A percentile compares a stretch with the other conserved stretches of the same genome.
Evolutionary conservation across 805 yeast genomes (phyloP).

Genomic region (Limtongozyma cylindracea): DNA sequence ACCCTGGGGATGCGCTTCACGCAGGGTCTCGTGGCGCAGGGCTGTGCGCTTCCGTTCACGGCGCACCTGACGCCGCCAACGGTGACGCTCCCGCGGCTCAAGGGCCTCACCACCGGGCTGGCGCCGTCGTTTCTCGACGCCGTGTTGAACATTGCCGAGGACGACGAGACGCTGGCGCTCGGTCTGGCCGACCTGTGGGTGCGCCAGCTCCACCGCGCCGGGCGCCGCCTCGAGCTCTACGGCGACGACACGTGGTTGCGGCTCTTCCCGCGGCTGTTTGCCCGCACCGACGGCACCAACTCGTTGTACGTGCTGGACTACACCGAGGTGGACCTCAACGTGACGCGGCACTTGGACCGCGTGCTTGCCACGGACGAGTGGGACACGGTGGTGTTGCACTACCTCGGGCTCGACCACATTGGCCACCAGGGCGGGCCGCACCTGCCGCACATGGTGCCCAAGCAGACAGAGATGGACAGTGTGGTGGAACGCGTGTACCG

Average conservation of each 20-base stretch:
- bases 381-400: constrained; percentile 79
- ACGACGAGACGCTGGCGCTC: constrained; percentile 48
- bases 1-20: constrained; percentile 37
- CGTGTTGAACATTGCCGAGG: constrained; percentile 79
- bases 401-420: constrained; percentile 86
- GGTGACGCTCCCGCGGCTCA: constrained; percentile 80
- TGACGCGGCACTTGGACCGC: constrained; percentile 56
- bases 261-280: constrained; percentile 41
- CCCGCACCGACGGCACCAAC: constrained; percentile 64
- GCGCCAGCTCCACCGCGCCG: constrained; percentile 24
- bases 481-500: constrained; percentile 27
- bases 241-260: constrained; percentile 98
- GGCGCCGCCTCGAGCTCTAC: constrained; percentile 43
- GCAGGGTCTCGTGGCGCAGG: constrained; percentile 36
- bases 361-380: constrained; percentile 29
- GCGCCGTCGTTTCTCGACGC: constrained; percentile 91
- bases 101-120: constrained; percentile 86
- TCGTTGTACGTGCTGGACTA: constrained; percentile 91
- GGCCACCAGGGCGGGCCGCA: constrained; percentile 93
- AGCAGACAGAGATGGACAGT: constrained; percentile 70
- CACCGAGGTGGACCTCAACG: constrained; percentile 82
- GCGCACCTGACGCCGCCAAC: constrained; percentile 92
- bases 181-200: constrained; percentile 75
- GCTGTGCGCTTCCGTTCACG: constrained; percentile 68
- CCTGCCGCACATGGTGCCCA: constrained; percentile 55